phyloP scores from a whole-genome alignment of 352 stramenopile genomes.

The Pythium periplocum region DNA sequence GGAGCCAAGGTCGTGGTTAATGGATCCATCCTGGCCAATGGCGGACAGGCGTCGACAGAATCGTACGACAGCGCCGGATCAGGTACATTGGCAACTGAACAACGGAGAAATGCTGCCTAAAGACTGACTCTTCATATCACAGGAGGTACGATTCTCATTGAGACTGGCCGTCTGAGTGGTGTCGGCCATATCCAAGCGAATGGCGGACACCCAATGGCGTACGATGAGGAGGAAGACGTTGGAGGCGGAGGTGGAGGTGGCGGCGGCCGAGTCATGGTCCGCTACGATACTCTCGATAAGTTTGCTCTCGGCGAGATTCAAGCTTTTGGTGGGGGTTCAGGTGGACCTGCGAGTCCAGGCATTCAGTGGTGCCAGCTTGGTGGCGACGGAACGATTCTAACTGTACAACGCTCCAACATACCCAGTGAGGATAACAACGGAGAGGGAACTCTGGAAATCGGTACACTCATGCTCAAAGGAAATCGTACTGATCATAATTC shows the following conservation, averaged over 20 bases:
- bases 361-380: slow-evolving; percentile 78
- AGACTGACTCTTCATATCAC: neutral
- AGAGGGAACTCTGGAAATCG: slow-evolving; percentile 7
- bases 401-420: slow-evolving; percentile 14
- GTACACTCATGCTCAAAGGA: slow-evolving; percentile 56
- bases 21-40: slow-evolving; percentile 60
- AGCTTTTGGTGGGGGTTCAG: slow-evolving; percentile 18
- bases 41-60: slow-evolving; percentile 38
- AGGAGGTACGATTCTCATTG: slow-evolving; percentile 15
- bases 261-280: slow-evolving; percentile 18
- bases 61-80: slow-evolving; percentile 60
- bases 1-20: slow-evolving; percentile 42
- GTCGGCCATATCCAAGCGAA: slow-evolving; percentile 15
- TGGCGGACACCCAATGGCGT: slow-evolving; percentile 11
- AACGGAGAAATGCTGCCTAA: too few relatives aligned
- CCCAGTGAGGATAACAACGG: neutral
- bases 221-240: slow-evolving; percentile 4
- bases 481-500: slow-evolving; percentile 39
- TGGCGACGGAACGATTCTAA: slow-evolving; percentile 71
- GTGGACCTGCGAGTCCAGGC: slow-evolving; percentile 5
- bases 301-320: slow-evolving; percentile 14
- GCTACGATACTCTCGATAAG: slow-evolving; percentile 13
- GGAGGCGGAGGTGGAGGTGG: slow-evolving; percentile 24
- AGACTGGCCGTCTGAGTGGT: slow-evolving; percentile 6
- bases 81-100: slow-evolving; percentile 17